These are phyloP conservation scores for Aspergillus quadricinctus DNA, from an alignment of 2,329 filamentous ascomycete species.

Conservation along the genomic window DNA sequence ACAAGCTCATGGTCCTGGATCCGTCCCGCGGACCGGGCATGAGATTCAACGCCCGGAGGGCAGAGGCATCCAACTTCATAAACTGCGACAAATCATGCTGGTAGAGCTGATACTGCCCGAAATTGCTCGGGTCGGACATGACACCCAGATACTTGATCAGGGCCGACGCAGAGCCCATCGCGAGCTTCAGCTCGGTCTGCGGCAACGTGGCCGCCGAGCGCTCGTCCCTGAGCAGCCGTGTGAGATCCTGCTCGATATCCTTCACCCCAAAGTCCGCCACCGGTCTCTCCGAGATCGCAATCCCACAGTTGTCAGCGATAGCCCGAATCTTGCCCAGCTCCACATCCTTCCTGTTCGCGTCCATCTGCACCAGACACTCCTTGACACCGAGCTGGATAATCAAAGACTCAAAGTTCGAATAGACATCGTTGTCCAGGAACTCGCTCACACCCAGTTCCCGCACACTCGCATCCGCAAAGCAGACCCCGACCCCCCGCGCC, in stretches of 20 bases:
- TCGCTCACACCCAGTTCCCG: conserved; percentile 94
- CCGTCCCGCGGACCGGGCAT: conserved; percentile 96
- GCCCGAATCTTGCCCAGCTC: conserved; percentile 82
- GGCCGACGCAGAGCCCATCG: conserved; percentile 90
- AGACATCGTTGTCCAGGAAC: conserved; percentile 97
- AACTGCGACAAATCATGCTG: conserved; percentile 95
- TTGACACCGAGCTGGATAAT: conserved; percentile 95
- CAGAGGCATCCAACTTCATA: conserved; percentile 96
- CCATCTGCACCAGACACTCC: conserved; percentile 81
- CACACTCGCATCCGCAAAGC: conserved; percentile 95
- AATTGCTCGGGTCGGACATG: conserved; percentile 87
- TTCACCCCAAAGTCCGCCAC: conserved; percentile 74
- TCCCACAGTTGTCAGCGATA: conserved; percentile 88
- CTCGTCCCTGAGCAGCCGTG: conserved; percentile 82
- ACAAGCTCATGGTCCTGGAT: conserved; percentile 96
- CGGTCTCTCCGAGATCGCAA: conserved; percentile 79
- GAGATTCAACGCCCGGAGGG: conserved; percentile 87
- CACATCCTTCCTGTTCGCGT: conserved; percentile 75
- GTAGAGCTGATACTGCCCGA: conserved; percentile 94
- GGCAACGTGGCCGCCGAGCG: conserved; percentile 70
- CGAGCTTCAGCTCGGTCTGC: conserved; percentile 87
- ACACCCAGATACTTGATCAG: conserved; percentile 92
- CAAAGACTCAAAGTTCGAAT: conserved; percentile 94
- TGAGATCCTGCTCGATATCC: conserved; percentile 94
- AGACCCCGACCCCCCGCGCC: conserved; percentile 83